These are phyloP conservation scores for Haplosporangium sp. DNA, from an alignment of 371 early-diverging fungal genomes.

Conservation along the genomic window DNA sequence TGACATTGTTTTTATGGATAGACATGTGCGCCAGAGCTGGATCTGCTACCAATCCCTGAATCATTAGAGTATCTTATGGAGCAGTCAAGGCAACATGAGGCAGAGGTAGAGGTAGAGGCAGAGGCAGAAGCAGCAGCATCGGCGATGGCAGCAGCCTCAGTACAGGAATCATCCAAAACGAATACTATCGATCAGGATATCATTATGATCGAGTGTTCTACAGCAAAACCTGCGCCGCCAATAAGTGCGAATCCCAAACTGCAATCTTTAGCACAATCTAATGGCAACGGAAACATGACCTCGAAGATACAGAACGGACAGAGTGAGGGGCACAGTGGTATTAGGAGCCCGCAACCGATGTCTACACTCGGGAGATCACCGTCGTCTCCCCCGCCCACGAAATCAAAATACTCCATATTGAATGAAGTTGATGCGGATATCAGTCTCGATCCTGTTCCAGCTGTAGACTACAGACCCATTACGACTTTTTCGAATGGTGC, in stretches of 20 bases:
- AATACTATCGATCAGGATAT: background rate
- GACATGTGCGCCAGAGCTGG: constrained; percentile 37
- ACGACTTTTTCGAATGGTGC: constrained; percentile 20
- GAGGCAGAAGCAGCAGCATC: constrained; percentile 1
- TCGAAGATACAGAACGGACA: too few species aligned
- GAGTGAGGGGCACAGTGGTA: too few species aligned
- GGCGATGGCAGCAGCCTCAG: background rate
- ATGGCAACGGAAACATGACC: too few species aligned
- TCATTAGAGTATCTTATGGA: constrained; percentile 14
- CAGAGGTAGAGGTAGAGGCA: constrained; percentile 10
- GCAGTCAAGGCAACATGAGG: constrained; percentile 6
- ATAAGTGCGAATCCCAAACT: too few species aligned
- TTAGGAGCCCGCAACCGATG: background rate
- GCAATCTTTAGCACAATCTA: too few species aligned
- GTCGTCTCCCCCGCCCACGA: background rate
- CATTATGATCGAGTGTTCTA: too few species aligned
- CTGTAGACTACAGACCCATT: background rate
- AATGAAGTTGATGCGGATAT: constrained; percentile 23
- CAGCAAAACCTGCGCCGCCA: too few species aligned
- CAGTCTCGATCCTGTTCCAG: constrained; percentile 11
- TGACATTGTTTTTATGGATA: too few species aligned
- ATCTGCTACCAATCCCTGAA: constrained; percentile 28
- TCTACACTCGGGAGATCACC: background rate
- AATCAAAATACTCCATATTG: constrained; percentile 16
- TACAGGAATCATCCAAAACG: background rate